These are phyloP conservation scores for Tricharina praecox DNA, from an alignment of 495 filamentous ascomycete genomes.

Conservation along the genomic window DNA sequence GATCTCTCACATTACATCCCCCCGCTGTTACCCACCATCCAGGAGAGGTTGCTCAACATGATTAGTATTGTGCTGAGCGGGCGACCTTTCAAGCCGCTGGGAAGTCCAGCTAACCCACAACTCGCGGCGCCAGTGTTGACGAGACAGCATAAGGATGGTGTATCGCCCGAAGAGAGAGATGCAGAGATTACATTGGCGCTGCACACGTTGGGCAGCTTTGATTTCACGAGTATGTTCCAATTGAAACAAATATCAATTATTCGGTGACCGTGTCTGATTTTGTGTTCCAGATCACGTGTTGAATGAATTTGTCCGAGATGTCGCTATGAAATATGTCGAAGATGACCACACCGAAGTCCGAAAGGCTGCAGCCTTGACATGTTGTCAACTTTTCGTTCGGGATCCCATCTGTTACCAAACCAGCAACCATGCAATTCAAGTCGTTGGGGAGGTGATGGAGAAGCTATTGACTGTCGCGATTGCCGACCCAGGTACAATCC, in stretches of 20 bases:
- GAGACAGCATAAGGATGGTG: conserved; percentile 67
- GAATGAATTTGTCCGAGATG: conserved; percentile 96
- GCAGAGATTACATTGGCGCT: conserved; percentile 80
- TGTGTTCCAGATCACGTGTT: conserved; percentile 52
- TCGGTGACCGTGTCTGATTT: not conserved
- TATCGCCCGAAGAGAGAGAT: conserved; percentile 55
- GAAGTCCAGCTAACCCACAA: conserved; percentile 58
- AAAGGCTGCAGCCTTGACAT: conserved; percentile 86
- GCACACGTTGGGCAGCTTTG: conserved; percentile 87
- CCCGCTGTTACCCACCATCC: conserved; percentile 77
- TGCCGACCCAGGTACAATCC: conserved; percentile 45
- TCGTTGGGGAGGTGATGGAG: conserved; percentile 93
- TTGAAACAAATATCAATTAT: not conserved
- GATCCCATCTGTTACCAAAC: conserved; percentile 97
- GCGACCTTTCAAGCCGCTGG: conserved; percentile 75
- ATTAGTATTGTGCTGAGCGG: conserved; percentile 85
- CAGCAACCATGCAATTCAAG: conserved; percentile 85
- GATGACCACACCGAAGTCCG: conserved; percentile 86
- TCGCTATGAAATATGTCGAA: conserved; percentile 93
- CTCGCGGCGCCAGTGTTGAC: conserved; percentile 57
- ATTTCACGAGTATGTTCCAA: conserved; percentile 49
- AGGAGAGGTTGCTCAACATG: conserved; percentile 86
- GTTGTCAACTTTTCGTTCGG: conserved; percentile 87
- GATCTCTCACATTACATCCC: conserved; percentile 99
- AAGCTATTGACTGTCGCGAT: conserved; percentile 87